These are phyloP conservation scores for Fusarium tuaranense DNA, from an alignment of 2,329 filamentous ascomycete species.

Conservation along the genomic window DNA sequence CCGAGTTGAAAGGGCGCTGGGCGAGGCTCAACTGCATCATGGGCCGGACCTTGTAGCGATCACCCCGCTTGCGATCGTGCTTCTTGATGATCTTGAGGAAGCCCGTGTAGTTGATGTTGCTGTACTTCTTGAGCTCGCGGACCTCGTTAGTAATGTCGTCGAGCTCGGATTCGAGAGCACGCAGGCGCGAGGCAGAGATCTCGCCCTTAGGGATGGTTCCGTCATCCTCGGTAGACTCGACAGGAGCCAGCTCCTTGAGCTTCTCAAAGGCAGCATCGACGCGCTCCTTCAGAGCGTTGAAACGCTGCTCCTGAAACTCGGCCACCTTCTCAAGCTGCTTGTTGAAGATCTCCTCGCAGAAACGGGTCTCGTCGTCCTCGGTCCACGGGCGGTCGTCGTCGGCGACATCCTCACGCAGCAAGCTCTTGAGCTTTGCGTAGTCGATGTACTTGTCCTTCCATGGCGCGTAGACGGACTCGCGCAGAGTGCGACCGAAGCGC, in stretches of 20 bases:
- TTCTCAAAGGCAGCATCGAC: constrained; percentile 72
- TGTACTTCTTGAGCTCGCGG: constrained; percentile 94
- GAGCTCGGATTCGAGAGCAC: constrained; percentile 81
- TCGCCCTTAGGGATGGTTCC: constrained; percentile 61
- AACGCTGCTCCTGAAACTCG: constrained; percentile 85
- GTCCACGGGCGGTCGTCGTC: constrained; percentile 81
- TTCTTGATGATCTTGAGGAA: constrained; percentile 99
- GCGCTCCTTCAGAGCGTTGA: constrained; percentile 66
- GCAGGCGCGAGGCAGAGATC: constrained; percentile 66
- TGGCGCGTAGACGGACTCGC: constrained; percentile 81
- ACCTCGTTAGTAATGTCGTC: constrained; percentile 91
- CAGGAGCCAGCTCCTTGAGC: constrained; percentile 81
- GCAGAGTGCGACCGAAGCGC: constrained; percentile 93
- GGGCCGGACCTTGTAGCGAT: constrained; percentile 87
- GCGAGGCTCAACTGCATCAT: constrained; percentile 91
- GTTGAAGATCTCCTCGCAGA: constrained; percentile 96
- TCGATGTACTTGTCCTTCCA: constrained; percentile 97
- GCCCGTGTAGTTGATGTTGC: constrained; percentile 95
- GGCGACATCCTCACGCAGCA: constrained; percentile 82
- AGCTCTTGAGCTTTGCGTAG: constrained; percentile 90
- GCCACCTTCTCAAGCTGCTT: constrained; percentile 96
- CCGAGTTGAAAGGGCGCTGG: constrained; percentile 93
- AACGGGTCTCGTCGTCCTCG: constrained; percentile 90
- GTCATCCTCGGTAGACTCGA: constrained; percentile 59
- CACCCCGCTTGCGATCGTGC: constrained; percentile 92